phyloP scores from a whole-genome alignment of 306 rosid genomes.

The Trifolium subterraneum region DNA sequence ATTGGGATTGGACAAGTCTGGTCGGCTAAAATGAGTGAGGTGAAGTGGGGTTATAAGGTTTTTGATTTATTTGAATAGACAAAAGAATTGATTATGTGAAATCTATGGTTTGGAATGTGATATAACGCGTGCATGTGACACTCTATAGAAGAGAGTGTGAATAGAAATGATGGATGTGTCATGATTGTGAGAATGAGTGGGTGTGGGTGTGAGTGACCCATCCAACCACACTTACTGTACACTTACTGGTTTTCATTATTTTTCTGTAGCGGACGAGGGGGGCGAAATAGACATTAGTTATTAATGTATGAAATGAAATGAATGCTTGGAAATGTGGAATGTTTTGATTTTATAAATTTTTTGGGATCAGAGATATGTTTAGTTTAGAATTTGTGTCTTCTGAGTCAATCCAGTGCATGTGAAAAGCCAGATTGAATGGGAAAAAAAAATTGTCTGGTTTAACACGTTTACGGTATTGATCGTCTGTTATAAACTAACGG shows the following conservation, averaged over 20 bases:
- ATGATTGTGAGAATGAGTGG: conserved; percentile 98
- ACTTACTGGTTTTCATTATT: conserved; percentile 16
- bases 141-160: conserved; percentile 43
- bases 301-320: too few species aligned
- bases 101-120: conserved; percentile 29
- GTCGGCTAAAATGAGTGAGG: conserved; percentile 62
- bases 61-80: conserved; percentile 38
- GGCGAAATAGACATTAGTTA: too few species aligned
- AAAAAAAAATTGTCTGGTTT: too few species aligned
- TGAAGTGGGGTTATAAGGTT: conserved; percentile 47
- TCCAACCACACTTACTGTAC: conserved; percentile 40
- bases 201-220: conserved; percentile 65
- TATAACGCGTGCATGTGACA: conserved; percentile 40
- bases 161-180: conserved; percentile 7
- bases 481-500: too few species aligned
- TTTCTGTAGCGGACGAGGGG: conserved; percentile 75
- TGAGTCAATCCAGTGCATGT: too few species aligned
- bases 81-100: conserved; percentile 48
- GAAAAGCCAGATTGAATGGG: too few species aligned
- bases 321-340: too few species aligned
- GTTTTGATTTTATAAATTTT: too few species aligned
- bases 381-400: too few species aligned
- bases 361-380: too few species aligned
- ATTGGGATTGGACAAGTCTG: conserved; percentile 78
- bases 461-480: too few species aligned